These are phyloP conservation scores for Nothophytophthora sp. DNA, from an alignment of 352 stramenopile genomes.

Conservation along the genomic window DNA sequence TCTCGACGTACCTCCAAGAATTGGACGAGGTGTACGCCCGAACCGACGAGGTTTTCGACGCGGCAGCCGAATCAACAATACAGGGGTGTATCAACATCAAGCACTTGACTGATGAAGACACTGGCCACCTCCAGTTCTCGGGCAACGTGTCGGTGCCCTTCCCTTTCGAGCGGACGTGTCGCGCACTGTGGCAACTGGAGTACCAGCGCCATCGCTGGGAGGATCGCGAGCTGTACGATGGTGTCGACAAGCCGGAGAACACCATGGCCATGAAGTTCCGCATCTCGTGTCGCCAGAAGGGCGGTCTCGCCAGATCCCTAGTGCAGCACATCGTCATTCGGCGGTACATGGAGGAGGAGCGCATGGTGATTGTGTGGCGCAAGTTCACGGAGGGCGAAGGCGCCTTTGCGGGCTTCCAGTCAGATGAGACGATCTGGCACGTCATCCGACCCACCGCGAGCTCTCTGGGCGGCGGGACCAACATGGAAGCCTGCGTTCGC, in stretches of 20 bases:
- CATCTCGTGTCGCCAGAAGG: not conserved
- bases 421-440: constrained; percentile 61
- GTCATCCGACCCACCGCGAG: constrained; percentile 19
- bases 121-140: constrained; percentile 17
- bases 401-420: constrained; percentile 39
- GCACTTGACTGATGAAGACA: too few relatives aligned
- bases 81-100: too few relatives aligned
- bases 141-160: constrained; percentile 19
- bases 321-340: constrained; percentile 29
- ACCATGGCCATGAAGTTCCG: constrained; percentile 29
- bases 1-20: not conserved
- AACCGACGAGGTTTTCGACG: constrained; percentile 16
- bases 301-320: constrained; percentile 9
- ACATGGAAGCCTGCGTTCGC: constrained; percentile 16
- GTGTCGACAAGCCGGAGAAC: constrained; percentile 9
- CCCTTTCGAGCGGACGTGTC: constrained; percentile 11
- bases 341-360: constrained; percentile 39
- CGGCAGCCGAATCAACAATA: too few relatives aligned
- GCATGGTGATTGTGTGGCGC: constrained; percentile 53
- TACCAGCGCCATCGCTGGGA: constrained; percentile 15
- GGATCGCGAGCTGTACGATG: constrained; percentile 8
- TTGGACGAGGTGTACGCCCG: constrained; percentile 22
- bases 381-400: constrained; percentile 42
- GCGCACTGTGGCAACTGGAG: not conserved
- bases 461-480: not conserved